Conservation (phyloP, 176 grass and related monocot species). For the Typha latifolia region DNA sequence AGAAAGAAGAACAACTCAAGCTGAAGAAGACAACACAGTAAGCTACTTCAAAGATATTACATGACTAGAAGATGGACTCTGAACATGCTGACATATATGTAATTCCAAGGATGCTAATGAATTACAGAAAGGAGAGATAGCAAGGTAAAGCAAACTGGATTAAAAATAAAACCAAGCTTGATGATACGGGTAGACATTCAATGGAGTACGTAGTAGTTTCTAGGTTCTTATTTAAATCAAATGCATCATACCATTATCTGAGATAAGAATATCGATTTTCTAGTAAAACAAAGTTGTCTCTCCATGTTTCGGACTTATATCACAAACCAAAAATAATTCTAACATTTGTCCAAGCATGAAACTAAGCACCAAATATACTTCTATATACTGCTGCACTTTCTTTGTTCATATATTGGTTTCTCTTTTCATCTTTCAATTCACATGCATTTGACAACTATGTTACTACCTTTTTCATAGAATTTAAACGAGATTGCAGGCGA, state of each 20-base stretch:
- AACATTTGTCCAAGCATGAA: background rate
- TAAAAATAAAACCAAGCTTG: background rate
- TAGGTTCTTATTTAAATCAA: background rate
- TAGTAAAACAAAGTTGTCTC: background rate
- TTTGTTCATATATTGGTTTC: too few species aligned
- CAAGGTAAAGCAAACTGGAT: background rate
- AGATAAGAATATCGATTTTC: background rate
- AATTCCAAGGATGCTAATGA: background rate
- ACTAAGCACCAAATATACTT: too few species aligned
- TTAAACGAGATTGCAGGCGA: constrained; percentile 63
- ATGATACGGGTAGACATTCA: background rate
- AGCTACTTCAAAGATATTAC: background rate
- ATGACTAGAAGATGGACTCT: too few species aligned
- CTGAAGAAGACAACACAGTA: background rate
- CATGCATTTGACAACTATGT: constrained; percentile 1
- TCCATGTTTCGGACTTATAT: background rate
- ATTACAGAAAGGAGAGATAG: background rate
- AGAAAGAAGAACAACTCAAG: background rate
- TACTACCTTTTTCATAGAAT: constrained; percentile 71
- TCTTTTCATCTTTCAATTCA: too few species aligned
- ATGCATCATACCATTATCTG: background rate
- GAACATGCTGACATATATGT: too few species aligned
- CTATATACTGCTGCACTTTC: too few species aligned
- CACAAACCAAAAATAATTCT: background rate
- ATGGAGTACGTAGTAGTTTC: background rate